Evolutionary conservation across 345 rosid genomes (phyloP), one percentile per base, ranked within the genome.

Genomic region (Salix viminalis): DNA sequence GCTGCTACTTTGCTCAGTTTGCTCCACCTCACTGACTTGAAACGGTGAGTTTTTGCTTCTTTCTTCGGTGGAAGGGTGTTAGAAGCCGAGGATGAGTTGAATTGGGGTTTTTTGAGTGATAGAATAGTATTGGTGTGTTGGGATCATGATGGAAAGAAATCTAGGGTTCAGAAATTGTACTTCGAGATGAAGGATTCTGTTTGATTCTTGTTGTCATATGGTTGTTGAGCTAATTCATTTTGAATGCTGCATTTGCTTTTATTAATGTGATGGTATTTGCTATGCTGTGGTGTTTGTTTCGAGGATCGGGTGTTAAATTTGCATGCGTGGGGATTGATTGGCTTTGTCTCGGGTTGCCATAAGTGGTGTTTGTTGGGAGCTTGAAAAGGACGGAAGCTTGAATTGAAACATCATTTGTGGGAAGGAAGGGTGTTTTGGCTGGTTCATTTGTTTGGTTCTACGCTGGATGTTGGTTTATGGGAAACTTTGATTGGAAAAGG

Each of bases 111-210:
- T 76, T 76, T 42, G 66, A 62, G 39, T 24, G 56, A 37, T 65
- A 52, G 77, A 70, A 46, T 81, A 74, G 80, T 71, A 18, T 42
- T 46, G 75, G 68, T 28, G 42, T 76, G 41, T 32, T 36, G 44
- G 78, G 73, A 71, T 77, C 67, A 77, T 72, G 7, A 77, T 44
- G 67, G 41, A 70, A 73, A 69, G 65, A 75, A 75, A 42, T 82
- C 70, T 84, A 81, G 87, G 89, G 85, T 84, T 88, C 70, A 36
- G 34, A 74, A 73, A 30, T 52, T 78, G 64, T n/a, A 24, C 54
- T 76, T 69, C 30, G 44, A 41, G 64, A 19, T 67, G 70, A 42
- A 60, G 65, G 30, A 48, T 23, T 48, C 28, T 21, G 34, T 67
- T 79, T 69, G 54, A 52, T 36, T 81, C 65, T 74, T 65, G 24